Base-by-base conservation (phyloP, 129 eudicot species). In the Rutidosis leptorrhynchoides region DNA sequence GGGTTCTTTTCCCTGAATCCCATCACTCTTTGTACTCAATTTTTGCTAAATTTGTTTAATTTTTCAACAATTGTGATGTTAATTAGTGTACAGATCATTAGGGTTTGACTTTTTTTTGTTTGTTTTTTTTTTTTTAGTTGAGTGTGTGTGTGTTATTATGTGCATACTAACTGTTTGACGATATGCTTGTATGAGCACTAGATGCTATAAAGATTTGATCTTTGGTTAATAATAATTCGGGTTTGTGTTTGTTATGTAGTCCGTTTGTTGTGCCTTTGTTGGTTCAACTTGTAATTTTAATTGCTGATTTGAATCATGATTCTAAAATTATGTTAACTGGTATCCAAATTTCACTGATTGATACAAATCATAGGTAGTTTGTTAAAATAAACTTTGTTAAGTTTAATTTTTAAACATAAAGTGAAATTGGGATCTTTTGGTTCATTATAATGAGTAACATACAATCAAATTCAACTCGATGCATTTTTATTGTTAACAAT, bases 41-140 rank as follows among this genome's bases (percentile, higher is more conserved):
- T 65, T 58, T 42, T 16, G 24, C 77, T 20, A 76, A 25, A 58
- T 24, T 71, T 19, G 62, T 27, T 67, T 74, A 0, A 67, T 24
- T 49, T n/a, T 33, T 11, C 14, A 19, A 3, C 16, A 43, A 27
- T 24, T 46, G 12, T 8, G 29, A 49, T 55, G 62, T 48, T 51
- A 35, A 33, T 9, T 28, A 6, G 49, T 57, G 64, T 16, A 7
- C 21, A 21, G 55, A 75, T 58, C 52, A 67, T 8, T 67, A 59
- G 79, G 79, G 79, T 75, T 75, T 75, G 79, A 75, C 79, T 60
- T 55, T 67, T 75, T 58, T 5, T 58, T n/a, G n/a, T n/a, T 74
- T 58, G 0, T 24, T 46, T 48, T 49, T n/a, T n/a, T n/a, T n/a
- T n/a, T n/a, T n/a, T n/a, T n/a, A n/a, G n/a, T n/a, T n/a, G n/a